phyloP scores from a whole-genome alignment of 2,329 filamentous ascomycete genomes.

The Fusarium ramigenum region DNA sequence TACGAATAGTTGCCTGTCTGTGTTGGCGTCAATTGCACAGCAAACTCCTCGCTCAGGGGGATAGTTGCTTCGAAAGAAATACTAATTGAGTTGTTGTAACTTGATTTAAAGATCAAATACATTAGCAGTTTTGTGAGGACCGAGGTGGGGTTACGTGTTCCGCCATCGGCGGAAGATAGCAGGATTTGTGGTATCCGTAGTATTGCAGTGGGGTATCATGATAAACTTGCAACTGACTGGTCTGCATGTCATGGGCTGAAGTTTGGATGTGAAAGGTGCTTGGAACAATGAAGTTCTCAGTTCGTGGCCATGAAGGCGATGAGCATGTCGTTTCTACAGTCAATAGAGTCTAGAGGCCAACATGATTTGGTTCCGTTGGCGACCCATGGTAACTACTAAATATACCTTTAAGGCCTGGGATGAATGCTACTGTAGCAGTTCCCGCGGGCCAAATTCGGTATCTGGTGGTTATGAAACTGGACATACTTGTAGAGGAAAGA shows the following conservation, averaged over 20 bases:
- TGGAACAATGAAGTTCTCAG: neutral
- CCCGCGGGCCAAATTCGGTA: neutral
- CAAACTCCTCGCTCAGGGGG: neutral
- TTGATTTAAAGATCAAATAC: neutral
- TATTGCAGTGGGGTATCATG: conserved; percentile 18
- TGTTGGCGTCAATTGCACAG: neutral
- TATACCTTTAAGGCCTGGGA: neutral
- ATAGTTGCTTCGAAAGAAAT: neutral
- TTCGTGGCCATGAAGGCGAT: neutral
- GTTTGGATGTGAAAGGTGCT: neutral
- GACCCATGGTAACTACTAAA: neutral
- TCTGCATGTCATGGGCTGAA: neutral
- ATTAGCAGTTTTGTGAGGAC: neutral
- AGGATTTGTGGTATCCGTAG: conserved; percentile 1
- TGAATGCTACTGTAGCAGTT: neutral
- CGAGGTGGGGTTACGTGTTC: conserved; percentile 28
- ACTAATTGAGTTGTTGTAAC: neutral
- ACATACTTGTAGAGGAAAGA: too few relatives aligned
- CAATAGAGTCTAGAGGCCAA: neutral
- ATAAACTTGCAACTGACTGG: neutral
- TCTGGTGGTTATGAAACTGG: neutral
- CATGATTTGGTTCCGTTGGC: neutral
- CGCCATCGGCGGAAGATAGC: conserved; percentile 22
- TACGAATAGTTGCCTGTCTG: neutral
- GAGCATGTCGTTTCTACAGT: neutral